A percentile compares a stretch with the other conserved stretches of the same genome.
Conservation (phyloP, 352 stramenopile species). For the Peronosclerospora sorghi region DNA sequence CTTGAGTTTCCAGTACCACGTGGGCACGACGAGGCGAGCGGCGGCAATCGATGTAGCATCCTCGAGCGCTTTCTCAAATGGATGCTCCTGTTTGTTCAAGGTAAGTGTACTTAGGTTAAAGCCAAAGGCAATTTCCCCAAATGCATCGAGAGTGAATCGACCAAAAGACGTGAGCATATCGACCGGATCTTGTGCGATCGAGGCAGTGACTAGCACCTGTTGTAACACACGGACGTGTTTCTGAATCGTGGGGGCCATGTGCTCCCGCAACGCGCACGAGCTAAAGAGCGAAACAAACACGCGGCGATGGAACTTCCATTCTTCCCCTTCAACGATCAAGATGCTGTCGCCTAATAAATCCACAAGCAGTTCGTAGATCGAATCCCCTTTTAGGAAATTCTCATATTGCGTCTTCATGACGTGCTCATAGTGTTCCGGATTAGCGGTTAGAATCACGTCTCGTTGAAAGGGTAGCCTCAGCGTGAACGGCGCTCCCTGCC, state of each 20-base stretch:
- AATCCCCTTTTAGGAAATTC: constrained; percentile 59
- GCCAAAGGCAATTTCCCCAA: constrained; percentile 26
- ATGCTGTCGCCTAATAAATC: constrained; percentile 69
- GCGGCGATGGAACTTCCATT: constrained; percentile 67
- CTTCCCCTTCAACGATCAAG: constrained; percentile 45
- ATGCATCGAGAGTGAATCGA: constrained; percentile 26
- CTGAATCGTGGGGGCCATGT: constrained; percentile 36
- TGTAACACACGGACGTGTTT: constrained; percentile 28
- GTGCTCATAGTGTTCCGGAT: constrained; percentile 31
- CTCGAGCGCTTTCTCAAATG: constrained; percentile 23
- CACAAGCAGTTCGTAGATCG: constrained; percentile 26
- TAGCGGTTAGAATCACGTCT: constrained; percentile 21
- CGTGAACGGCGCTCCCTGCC: constrained; percentile 12
- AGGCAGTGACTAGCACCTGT: constrained; percentile 5
- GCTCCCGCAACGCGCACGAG: constrained; percentile 29
- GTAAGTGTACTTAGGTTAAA: constrained; percentile 20
- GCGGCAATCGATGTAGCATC: constrained; percentile 14
- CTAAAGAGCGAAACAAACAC: constrained; percentile 84
- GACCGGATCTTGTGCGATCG: neutral
- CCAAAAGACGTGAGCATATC: constrained; percentile 15
- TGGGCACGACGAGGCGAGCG: constrained; percentile 10
- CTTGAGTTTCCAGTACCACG: constrained; percentile 27
- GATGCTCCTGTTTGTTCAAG: constrained; percentile 13
- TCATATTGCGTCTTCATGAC: constrained; percentile 57
- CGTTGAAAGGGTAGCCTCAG: constrained; percentile 16